Evolutionary conservation across 2,329 filamentous ascomycete species (phyloP).

Genomic region (Aspergillus pseudotamarii): DNA sequence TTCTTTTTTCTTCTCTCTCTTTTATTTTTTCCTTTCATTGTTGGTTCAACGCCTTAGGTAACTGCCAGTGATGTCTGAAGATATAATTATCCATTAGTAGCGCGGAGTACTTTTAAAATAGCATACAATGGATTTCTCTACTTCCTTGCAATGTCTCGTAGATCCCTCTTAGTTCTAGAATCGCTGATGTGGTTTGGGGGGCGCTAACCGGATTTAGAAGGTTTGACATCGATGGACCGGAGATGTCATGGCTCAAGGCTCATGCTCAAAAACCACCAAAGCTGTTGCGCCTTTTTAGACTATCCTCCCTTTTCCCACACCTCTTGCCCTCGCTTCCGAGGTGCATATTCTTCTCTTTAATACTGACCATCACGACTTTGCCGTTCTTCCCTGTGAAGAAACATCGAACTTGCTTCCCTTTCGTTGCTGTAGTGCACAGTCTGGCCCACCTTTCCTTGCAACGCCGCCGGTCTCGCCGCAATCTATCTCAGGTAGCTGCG

Average conservation of each 20-base stretch:
- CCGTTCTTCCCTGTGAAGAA: slow-evolving; percentile 2
- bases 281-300: slow-evolving; percentile 13
- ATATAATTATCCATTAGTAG: neutral
- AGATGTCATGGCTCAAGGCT: slow-evolving; percentile 32
- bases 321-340: slow-evolving; percentile 26
- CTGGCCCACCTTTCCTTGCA: slow-evolving; percentile 21
- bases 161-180: slow-evolving; percentile 24
- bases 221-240: slow-evolving; percentile 27
- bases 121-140: neutral
- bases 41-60: neutral
- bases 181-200: slow-evolving; percentile 23
- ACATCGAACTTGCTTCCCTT: slow-evolving; percentile 21
- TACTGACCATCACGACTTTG: slow-evolving; percentile 2
- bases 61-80: neutral
- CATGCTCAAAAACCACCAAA: slow-evolving; percentile 25
- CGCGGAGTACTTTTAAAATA: neutral
- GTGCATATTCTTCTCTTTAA: slow-evolving; percentile 17
- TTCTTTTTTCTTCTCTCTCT: too few species aligned
- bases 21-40: neutral
- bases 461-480: slow-evolving; percentile 25
- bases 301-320: slow-evolving; percentile 22
- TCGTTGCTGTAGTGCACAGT: slow-evolving; percentile 1
- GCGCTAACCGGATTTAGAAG: slow-evolving; percentile 28
- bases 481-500: slow-evolving; percentile 20
- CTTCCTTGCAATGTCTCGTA: neutral